Evolutionary conservation across 2,329 filamentous ascomycete genomes (phyloP), one percentile per base, ranked within the genome.

Genomic region (Diaporthe ampelina): DNA sequence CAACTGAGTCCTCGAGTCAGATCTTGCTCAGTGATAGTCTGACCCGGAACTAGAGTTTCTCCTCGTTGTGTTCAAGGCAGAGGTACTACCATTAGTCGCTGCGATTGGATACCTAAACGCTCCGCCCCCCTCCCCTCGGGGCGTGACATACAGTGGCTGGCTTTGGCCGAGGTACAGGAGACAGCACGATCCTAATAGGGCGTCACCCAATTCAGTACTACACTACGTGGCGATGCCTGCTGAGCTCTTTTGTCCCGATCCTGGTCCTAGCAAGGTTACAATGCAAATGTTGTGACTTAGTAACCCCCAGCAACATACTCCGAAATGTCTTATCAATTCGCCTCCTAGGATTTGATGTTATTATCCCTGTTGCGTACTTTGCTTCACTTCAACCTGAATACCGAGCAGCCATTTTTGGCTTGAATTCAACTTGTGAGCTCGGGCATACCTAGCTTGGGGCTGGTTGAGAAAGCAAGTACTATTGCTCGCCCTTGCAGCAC

Each of bases 351-450:
- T 63, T 29, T 63, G 8, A 10, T 24, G n/a, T 63, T 29, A 45
- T 29, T 11, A 63, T 17, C 29, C 9, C 24, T 15, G 45, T 24
- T 63, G 29, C 37, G 26, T 40, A n/a, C 58, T 21, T 29, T 40
- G 24, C 58, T 29, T 29, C 24, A 63, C 17, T 43, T 26, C 10
- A 15, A 19, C 7, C 24, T 40, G 58, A 29, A 21, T 7, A 29
- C 17, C 58, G 15, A 26, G 24, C 24, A 45, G 24, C 58, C 37
- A 40, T 29, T 29, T 17, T 63, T 45, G 58, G 58, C 35, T 63
- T 61, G 35, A 26, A 26, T 8, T 7, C n/a, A n/a, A 11, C 58
- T n/a, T 63, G 24, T 82, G n/a, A n/a, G n/a, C n/a, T n/a, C n/a
- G n/a, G n/a, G n/a, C n/a, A n/a, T n/a, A n/a, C n/a, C n/a, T n/a